Evolutionary conservation across 2,329 filamentous ascomycete species (phyloP).

Genomic region (Neofusicoccum laricinum): DNA sequence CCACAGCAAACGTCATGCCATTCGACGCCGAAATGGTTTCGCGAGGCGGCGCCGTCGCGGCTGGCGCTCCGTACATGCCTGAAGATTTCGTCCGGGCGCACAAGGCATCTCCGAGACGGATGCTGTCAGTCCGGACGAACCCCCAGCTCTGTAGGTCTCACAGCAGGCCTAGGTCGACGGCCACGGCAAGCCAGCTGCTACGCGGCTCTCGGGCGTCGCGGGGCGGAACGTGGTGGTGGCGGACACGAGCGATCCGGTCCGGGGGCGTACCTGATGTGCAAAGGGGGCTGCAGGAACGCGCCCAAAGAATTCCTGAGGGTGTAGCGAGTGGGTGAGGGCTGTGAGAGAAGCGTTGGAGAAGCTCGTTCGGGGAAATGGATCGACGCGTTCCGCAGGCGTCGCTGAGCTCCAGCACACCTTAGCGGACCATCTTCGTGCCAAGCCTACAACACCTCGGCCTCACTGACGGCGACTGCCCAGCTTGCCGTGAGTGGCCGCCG

Average conservation of each 20-base stretch:
- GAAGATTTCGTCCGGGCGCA: background rate
- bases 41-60: background rate
- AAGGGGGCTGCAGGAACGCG: background rate
- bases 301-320: background rate
- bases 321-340: background rate
- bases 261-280: background rate
- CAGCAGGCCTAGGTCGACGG: background rate
- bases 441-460: slow-evolving; percentile 9
- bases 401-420: background rate
- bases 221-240: background rate
- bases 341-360: slow-evolving; percentile 3
- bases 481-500: background rate
- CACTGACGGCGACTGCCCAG: background rate
- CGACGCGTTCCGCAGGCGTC: background rate
- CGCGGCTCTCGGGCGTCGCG: background rate
- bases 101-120: background rate
- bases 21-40: background rate
- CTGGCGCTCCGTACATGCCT: background rate
- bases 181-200: background rate
- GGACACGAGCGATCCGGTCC: background rate
- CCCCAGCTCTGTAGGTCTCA: background rate
- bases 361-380: slow-evolving; percentile 6
- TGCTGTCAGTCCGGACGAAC: background rate
- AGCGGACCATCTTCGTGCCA: slow-evolving; percentile 9
- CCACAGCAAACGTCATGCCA: slow-evolving; percentile 1